Evolutionary conservation across 129 eudicot genomes (phyloP).

Genomic region (Escallonia rubra): DNA sequence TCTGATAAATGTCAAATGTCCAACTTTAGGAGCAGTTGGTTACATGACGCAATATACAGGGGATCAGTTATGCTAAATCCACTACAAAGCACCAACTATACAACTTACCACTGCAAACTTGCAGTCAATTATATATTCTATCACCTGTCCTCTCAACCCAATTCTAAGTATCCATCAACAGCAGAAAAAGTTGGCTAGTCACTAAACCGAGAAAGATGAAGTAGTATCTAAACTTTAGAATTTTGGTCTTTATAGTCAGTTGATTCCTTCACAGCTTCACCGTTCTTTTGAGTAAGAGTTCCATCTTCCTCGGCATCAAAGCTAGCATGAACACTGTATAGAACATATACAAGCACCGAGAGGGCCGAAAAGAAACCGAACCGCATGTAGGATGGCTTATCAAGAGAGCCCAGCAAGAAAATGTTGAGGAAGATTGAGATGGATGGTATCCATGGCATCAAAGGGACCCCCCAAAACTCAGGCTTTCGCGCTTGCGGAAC

Average conservation of each 20-base stretch:
- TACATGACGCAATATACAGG: slow-evolving; percentile 20
- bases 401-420: slow-evolving; percentile 72
- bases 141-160: slow-evolving; percentile 19
- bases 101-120: slow-evolving; percentile 44
- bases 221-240: slow-evolving; percentile 36
- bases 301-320: slow-evolving; percentile 77
- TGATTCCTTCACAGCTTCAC: slow-evolving; percentile 43
- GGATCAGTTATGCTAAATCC: slow-evolving; percentile 11
- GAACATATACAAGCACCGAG: slow-evolving; percentile 61
- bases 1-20: slow-evolving; percentile 1
- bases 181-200: background rate
- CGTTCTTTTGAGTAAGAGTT: slow-evolving; percentile 36
- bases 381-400: slow-evolving; percentile 62
- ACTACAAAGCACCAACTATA: slow-evolving; percentile 24
- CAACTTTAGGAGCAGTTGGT: slow-evolving; percentile 27
- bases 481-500: slow-evolving; percentile 87
- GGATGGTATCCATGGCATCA: slow-evolving; percentile 96
- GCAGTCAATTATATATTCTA: slow-evolving; percentile 25
- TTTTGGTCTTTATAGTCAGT: slow-evolving; percentile 32
- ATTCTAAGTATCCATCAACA: slow-evolving; percentile 21
- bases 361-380: slow-evolving; percentile 73
- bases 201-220: background rate
- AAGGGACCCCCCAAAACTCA: slow-evolving; percentile 93
- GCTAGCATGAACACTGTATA: slow-evolving; percentile 95
- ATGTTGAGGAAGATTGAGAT: slow-evolving; percentile 78